Evolutionary conservation across 345 rosid genomes (phyloP), one percentile per base, ranked within the genome.

Genomic region (Murraya paniculata): DNA sequence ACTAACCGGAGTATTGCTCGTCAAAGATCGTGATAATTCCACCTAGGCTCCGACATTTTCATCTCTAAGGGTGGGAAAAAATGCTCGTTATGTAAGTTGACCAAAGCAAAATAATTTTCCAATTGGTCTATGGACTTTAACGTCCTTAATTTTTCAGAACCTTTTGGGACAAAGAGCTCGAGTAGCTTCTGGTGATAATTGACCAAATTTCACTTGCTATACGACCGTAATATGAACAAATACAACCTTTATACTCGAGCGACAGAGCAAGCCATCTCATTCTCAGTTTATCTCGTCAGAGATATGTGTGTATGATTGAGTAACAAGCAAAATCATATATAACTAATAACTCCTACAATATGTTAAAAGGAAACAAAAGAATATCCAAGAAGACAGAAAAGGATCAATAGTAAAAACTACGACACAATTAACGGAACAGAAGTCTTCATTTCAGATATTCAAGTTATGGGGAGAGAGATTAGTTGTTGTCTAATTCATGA

Each of bases 401-500:
- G 14, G 30, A 8, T 9, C 22, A 39, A 2, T 4, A 18, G 25
- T 21, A 9, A 9, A 35, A 65, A 22, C 7, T 35, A 31, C 10
- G 9, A 21, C 45, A 33, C 41, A 24, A 21, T 56, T 73, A 76
- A 50, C 16, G 50, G 50, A 53, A 53, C 18, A 18, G 1, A 64
- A 33, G 65, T 77, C 75, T 78, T 70, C 79, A 69, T 78, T 66
- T 64, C 57, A 62, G 21, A 70, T 60, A 31, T 68, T 45, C 13
- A 45, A 45, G 55, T 74, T 56, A 13, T n/a, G 33, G 68, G 71
- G 58, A 77, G 28, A 65, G 7, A 48, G 58, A 72, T 78, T 35
- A 45, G 50, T 39, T 45, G 67, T 30, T 62, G 62, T 35, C 27
- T 35, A 65, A 65, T 21, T n/a, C n/a, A n/a, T 31, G 35, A 31